Evolutionary conservation across 2,329 filamentous ascomycete species (phyloP), one percentile per base, ranked within the genome.

Genomic region (Hansfordia pulvinata): DNA sequence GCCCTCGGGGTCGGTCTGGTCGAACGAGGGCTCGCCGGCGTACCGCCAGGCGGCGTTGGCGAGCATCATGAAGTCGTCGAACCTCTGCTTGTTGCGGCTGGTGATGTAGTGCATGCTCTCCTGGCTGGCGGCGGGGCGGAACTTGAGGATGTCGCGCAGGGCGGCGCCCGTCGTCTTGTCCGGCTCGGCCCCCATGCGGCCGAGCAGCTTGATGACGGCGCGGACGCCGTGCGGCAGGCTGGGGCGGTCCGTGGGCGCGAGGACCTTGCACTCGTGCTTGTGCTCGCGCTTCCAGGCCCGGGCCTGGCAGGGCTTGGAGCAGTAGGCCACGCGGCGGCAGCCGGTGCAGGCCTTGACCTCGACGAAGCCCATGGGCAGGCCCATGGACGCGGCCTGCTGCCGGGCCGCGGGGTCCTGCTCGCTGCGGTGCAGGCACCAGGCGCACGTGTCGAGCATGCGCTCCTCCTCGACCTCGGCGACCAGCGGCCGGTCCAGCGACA

Each of bases 241-340:
- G 6, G 37, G 36, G 8, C 31, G 27, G 5, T 33, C 35, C 10
- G 36, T 29, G 8, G 21, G 49, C 23, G 43, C 40, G 15, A 44
- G 25, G 23, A 38, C 25, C 22, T 39, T 37, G 36, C 43, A 46
- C 27, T 46, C 43, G 26, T 41, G 26, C 33, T 44, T 44, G 32
- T 46, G 43, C 28, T 44, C 43, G 17, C 33, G 32, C 24, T 46
- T 44, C 43, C 43, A 46, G 14, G 38, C 42, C 23, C 30, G 36
- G n/a, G 34, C 28, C 28, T 46, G 43, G 34, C 43, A 46, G 10
- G 30, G 24, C 32, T 39, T 43, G 17, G 43, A 45, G 28, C 43
- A 46, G 33, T 46, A 46, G 14, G 25, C 33, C 21, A 41, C 37
- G 9, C 32, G 27, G 17, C 27, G 31, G 27, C 43, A 46, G 13